Evolutionary conservation across 2,329 filamentous ascomycete genomes (phyloP), one percentile per base, ranked within the genome.

Genomic region (Fusarium nelsonii): DNA sequence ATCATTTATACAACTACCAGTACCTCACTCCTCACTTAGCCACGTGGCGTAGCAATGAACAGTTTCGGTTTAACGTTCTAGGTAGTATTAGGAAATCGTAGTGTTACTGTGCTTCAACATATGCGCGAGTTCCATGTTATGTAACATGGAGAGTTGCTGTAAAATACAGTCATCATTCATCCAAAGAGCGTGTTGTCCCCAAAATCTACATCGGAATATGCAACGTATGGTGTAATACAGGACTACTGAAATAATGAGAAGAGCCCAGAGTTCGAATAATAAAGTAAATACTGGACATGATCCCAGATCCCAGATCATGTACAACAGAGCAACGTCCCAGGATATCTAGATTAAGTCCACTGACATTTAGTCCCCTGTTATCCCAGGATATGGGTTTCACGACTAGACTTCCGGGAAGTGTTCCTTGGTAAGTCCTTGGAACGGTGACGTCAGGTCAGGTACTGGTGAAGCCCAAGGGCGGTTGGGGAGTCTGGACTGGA

Each of bases 391-490:
- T 66, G 41, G 44, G 63, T 66, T 66, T 44, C 56, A 63, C 39
- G 32, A 52, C 49, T 48, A 12, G 23, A 12, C n/a, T 45, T 41
- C 52, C 45, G 49, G 61, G 30, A 48, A 32, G 28, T 44, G 15
- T 60, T 59, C 54, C 62, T 60, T 65, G 62, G 41, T 53, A 52
- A 32, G 46, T 40, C 28, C 36, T 46, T 43, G 41, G 52, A 37
- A 20, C 32, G 36, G 46, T 70, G 67, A 70, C 67, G 67, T 70
- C 67, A 70, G 58, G 34, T 54, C 36, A 49, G 59, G 46, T 32
- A 60, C 45, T 30, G 33, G 33, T 28, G 23, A 59, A 59, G 48
- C 46, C 62, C 23, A 49, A 46, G 39, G 33, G 49, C 33, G 44
- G 36, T 51, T 56, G 49, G 45, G 52, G 44, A 36, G 41, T 23